Conservation (phyloP, 192 early-diverging fungal genomes). For the Cladochytrium replicatum region DNA sequence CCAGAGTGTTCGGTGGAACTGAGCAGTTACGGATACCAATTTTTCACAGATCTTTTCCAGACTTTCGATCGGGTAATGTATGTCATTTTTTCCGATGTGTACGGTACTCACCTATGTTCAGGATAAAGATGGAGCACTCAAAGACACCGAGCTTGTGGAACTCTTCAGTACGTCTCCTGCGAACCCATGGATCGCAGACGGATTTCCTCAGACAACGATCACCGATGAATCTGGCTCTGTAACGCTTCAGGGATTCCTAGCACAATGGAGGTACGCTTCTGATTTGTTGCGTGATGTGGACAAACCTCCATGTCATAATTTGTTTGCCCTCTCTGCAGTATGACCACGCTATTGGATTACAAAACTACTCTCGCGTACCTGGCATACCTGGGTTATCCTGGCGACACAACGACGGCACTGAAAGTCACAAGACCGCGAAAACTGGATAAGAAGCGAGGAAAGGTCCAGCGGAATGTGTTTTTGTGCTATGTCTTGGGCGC, state of each 20-base stretch:
- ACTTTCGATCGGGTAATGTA: slow-evolving; percentile 71
- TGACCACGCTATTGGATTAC: slow-evolving; percentile 91
- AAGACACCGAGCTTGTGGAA: slow-evolving; percentile 67
- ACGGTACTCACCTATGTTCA: slow-evolving; percentile 10
- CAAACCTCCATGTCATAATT: not conserved
- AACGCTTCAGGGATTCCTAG: slow-evolving; percentile 91
- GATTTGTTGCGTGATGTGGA: not conserved
- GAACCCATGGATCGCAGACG: slow-evolving; percentile 84
- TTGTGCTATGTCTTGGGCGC: slow-evolving; percentile 93
- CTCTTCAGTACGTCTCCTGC: slow-evolving; percentile 84
- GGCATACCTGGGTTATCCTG: slow-evolving; percentile 92
- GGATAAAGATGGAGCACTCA: slow-evolving; percentile 95
- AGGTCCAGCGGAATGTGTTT: slow-evolving; percentile 83
- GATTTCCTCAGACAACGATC: slow-evolving; percentile 82
- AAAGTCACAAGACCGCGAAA: slow-evolving; percentile 64
- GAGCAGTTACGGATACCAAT: slow-evolving; percentile 85
- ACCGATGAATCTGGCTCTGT: slow-evolving; percentile 74
- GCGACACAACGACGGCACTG: slow-evolving; percentile 79
- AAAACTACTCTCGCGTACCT: slow-evolving; percentile 84
- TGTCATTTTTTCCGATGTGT: not conserved
- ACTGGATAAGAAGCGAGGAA: slow-evolving; percentile 66
- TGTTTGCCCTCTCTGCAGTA: slow-evolving; percentile 38
- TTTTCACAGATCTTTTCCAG: slow-evolving; percentile 91
- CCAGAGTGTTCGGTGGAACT: slow-evolving; percentile 88
- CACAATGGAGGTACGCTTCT: slow-evolving; percentile 83